Evolutionary conservation across 176 grass and related monocot species (phyloP), one percentile per base, ranked within the genome.

Genomic region (Zea luxurians): DNA sequence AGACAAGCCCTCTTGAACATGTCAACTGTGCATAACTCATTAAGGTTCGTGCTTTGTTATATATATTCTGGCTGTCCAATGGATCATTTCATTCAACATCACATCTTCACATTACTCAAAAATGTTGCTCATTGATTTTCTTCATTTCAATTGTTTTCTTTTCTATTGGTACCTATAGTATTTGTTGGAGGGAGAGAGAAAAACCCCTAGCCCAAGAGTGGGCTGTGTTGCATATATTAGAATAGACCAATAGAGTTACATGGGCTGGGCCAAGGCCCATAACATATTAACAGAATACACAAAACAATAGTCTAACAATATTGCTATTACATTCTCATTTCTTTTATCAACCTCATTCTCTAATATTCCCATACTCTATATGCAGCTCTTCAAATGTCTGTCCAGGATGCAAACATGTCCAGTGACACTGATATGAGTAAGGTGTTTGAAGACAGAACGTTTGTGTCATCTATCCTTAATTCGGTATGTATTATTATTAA

Each of bases 351-450:
- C 4, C 2, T 48, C 54, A 48, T 17, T 47, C 66, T 40, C 6
- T 37, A 61, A 50, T 76, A 52, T 48, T 58, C 34, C 27, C 27
- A 72, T 86, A 37, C 49, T 37, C 68, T 81, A 27, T 46, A 62
- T 76, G 82, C 80, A 99, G 96, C 96, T 60, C 92, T 99, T 77
- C 88, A 96, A 91, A 96, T 96, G 92, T 99, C 96, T 90, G 92
- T 96, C 79, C 86, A 99, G 76, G 96, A 88, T 4, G 69, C 70
- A 2, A 83, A 64, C 38, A 82, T 63, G 78, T 74, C 89, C 46
- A 75, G 71, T 64, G 85, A 94, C 34, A 92, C 92, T 79, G 92
- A 99, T 61, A 83, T 96, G 92, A 92, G 87, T 63, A 96, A 91
- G 70, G 92, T 96, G 62, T 86, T 99, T 48, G 92, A 92, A 74